phyloP scores from a whole-genome alignment of 495 filamentous ascomycete species.

The Penicilliopsis zonata region DNA sequence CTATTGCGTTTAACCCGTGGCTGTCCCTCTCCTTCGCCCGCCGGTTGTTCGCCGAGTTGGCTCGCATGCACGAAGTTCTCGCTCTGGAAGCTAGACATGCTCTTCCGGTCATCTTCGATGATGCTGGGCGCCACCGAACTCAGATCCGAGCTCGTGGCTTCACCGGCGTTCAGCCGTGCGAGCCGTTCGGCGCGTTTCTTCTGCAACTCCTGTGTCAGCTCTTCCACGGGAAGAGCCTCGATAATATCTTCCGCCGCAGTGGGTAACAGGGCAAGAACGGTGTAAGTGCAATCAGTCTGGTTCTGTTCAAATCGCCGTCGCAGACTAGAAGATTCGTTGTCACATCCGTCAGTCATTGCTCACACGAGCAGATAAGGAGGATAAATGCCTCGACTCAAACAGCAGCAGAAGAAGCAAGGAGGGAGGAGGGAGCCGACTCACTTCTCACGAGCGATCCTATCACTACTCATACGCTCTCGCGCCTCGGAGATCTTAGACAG shows the following conservation, averaged over 20 bases:
- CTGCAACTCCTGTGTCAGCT: conserved; percentile 81
- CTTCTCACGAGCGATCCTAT: conserved; percentile 94
- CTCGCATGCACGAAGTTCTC: conserved; percentile 72
- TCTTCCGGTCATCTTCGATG: conserved; percentile 73
- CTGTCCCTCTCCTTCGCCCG: conserved; percentile 20
- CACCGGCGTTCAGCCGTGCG: conserved; percentile 39
- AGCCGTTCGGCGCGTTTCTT: conserved; percentile 77
- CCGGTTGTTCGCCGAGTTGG: conserved; percentile 50
- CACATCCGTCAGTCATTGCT: conserved; percentile 6
- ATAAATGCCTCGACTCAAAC: conserved; percentile 1
- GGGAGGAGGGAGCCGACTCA: conserved; percentile 28
- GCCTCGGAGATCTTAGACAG: conserved; percentile 82
- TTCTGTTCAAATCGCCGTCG: conserved; percentile 96
- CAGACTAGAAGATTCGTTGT: conserved; percentile 41
- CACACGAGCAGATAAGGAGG: conserved; percentile 1
- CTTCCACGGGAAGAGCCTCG: conserved; percentile 77
- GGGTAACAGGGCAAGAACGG: conserved; percentile 89
- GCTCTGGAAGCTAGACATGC: conserved; percentile 62
- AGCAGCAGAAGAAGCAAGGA: too few relatives aligned
- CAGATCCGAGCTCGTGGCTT: conserved; percentile 45
- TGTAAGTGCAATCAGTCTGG: conserved; percentile 96
- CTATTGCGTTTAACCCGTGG: conserved; percentile 70
- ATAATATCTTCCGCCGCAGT: conserved; percentile 83
- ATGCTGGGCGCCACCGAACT: conserved; percentile 65
- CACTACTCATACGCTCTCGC: conserved; percentile 86